phyloP scores from a whole-genome alignment of 2,329 filamentous ascomycete genomes.

The Nemania abortiva region DNA sequence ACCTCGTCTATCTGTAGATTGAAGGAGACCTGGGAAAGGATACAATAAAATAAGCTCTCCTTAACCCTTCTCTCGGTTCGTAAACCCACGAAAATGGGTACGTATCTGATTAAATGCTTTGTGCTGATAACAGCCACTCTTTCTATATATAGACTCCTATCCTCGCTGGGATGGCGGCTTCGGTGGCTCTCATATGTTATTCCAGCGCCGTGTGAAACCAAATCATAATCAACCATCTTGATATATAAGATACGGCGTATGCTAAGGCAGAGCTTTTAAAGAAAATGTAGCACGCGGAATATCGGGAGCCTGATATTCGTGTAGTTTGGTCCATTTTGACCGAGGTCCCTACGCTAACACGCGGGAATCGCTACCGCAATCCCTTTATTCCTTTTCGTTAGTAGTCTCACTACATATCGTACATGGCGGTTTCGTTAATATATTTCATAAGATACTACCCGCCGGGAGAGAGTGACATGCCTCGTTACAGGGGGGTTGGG shows the following conservation, averaged over 20 bases:
- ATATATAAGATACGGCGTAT: neutral
- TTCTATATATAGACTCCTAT: constrained; percentile 5
- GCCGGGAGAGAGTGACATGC: neutral
- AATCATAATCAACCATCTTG: neutral
- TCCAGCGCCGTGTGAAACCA: neutral
- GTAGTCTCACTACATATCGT: neutral
- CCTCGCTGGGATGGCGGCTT: neutral
- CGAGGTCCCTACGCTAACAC: neutral
- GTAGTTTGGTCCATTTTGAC: neutral
- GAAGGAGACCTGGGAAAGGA: too few species aligned
- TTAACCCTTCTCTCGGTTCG: neutral
- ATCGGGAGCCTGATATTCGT: neutral
- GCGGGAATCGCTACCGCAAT: neutral
- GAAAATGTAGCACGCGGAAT: neutral
- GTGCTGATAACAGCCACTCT: neutral
- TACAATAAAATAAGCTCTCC: too few species aligned
- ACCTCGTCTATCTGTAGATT: too few species aligned
- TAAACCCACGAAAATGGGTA: neutral
- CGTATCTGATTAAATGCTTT: neutral
- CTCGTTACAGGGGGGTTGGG: neutral
- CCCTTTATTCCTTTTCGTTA: neutral
- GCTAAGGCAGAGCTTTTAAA: neutral
- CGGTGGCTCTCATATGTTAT: neutral
- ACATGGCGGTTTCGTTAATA: neutral
- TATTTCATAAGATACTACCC: neutral